These are phyloP conservation scores for Neonectria coccinea DNA, from an alignment of 2,329 filamentous ascomycete genomes.

Conservation along the genomic window DNA sequence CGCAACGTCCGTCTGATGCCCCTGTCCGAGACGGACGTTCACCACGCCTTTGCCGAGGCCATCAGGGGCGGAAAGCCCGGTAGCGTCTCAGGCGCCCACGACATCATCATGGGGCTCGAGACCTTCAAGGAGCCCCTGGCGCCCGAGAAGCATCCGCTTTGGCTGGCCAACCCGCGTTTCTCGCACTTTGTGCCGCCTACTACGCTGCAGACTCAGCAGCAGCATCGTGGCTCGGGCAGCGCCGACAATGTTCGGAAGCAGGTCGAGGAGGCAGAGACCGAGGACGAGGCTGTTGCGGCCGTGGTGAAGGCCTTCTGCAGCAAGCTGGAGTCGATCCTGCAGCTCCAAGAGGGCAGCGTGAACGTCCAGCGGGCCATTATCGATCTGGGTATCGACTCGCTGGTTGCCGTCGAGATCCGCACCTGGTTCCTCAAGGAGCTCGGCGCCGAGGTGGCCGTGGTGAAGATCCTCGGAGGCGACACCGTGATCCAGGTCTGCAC, in stretches of 20 bases:
- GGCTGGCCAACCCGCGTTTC: conserved; percentile 25
- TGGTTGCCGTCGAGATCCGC: conserved; percentile 53
- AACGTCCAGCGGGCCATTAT: conserved; percentile 27
- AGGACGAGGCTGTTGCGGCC: conserved; percentile 22
- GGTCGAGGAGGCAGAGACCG: conserved; percentile 22
- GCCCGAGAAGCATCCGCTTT: conserved; percentile 22
- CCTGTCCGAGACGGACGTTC: conserved; percentile 50
- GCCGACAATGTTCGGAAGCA: conserved; percentile 14
- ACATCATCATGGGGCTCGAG: conserved; percentile 35
- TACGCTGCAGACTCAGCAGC: conserved; percentile 15
- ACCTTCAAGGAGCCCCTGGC: conserved; percentile 20
- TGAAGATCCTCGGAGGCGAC: conserved; percentile 52
- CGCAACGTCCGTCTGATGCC: conserved; percentile 28
- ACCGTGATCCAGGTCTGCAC: conserved; percentile 24
- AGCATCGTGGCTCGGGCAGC: conserved; percentile 4
- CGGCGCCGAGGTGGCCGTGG: conserved; percentile 56
- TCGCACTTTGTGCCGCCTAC: conserved; percentile 23
- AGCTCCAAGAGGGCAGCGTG: conserved; percentile 22
- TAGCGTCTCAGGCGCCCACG: conserved; percentile 10
- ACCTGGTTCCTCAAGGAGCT: conserved; percentile 62
- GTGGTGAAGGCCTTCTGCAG: conserved; percentile 25
- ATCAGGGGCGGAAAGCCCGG: conserved; percentile 35
- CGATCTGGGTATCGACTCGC: conserved; percentile 47
- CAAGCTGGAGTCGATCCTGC: conserved; percentile 38
- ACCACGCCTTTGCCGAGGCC: conserved; percentile 44